phyloP scores from a whole-genome alignment of 2,329 filamentous ascomycete species.

The Aspergillus latus region DNA sequence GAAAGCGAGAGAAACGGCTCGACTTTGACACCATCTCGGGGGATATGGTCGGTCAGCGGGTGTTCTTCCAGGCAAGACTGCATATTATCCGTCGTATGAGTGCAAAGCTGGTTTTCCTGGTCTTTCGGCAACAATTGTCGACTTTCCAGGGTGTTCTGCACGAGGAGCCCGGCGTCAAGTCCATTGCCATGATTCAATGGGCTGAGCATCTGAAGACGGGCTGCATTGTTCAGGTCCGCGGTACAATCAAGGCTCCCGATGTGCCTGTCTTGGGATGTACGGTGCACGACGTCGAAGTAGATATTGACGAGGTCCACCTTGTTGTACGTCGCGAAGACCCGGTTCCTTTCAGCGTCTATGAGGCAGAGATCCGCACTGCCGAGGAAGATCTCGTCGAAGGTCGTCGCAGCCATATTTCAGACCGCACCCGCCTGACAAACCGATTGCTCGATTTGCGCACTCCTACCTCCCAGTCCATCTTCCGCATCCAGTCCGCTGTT shows the following conservation, averaged over 20 bases:
- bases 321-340: constrained; percentile 61
- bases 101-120: constrained; percentile 76
- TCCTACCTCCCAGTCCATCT: constrained; percentile 82
- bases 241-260: constrained; percentile 69
- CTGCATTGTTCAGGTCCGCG: constrained; percentile 73
- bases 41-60: constrained; percentile 57
- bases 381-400: constrained; percentile 58
- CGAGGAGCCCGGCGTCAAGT: constrained; percentile 59
- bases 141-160: constrained; percentile 83
- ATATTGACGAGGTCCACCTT: constrained; percentile 65
- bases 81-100: constrained; percentile 81
- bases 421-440: constrained; percentile 72
- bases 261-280: constrained; percentile 73
- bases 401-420: constrained; percentile 62
- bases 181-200: constrained; percentile 79
- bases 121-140: constrained; percentile 78
- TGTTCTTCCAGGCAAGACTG: constrained; percentile 69
- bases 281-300: constrained; percentile 73
- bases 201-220: constrained; percentile 79
- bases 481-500: constrained; percentile 79
- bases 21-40: constrained; percentile 54
- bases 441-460: constrained; percentile 82
- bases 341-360: constrained; percentile 68
- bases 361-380: constrained; percentile 62
- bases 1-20: constrained; percentile 49